Conservation (phyloP, 2,329 filamentous ascomycete species). For the Hypoxylon sp. region DNA sequence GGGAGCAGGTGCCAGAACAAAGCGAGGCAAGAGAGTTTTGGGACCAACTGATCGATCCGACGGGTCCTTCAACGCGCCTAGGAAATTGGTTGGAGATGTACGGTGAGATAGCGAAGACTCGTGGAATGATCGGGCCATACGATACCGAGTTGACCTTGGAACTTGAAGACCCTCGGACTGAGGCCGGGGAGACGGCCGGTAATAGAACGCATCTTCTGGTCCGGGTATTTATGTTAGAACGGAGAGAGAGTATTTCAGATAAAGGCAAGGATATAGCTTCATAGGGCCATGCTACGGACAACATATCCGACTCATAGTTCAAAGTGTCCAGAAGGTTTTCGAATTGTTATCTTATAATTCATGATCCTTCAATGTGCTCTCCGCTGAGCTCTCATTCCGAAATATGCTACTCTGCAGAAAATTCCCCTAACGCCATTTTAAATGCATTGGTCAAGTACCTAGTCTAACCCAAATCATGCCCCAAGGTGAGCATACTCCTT, state of each 20-base stretch:
- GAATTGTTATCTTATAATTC: not conserved
- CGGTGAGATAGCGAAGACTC: slow-evolving; percentile 23
- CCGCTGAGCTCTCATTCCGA: not conserved
- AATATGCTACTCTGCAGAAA: not conserved
- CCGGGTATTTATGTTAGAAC: not conserved
- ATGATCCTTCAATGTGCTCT: not conserved
- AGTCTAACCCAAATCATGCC: slow-evolving; percentile 40
- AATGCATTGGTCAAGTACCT: slow-evolving; percentile 38
- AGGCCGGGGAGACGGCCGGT: slow-evolving; percentile 20
- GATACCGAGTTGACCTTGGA: slow-evolving; percentile 18
- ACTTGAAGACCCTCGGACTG: slow-evolving; percentile 17
- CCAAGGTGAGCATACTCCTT: slow-evolving; percentile 74
- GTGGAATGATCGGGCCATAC: not conserved
- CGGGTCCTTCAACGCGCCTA: not conserved
- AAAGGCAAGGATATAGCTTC: not conserved
- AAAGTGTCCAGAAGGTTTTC: not conserved
- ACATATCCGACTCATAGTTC: not conserved
- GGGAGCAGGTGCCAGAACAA: not conserved
- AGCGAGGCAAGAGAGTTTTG: not conserved
- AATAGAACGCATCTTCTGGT: slow-evolving; percentile 31
- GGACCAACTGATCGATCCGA: not conserved
- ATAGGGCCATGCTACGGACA: not conserved
- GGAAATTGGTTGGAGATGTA: slow-evolving; percentile 19
- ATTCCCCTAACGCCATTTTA: slow-evolving; percentile 38
- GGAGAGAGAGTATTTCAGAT: too few relatives aligned